Evolutionary conservation across 2,329 filamentous ascomycete genomes (phyloP).

Genomic region (Stagonosporopsis vannaccii): DNA sequence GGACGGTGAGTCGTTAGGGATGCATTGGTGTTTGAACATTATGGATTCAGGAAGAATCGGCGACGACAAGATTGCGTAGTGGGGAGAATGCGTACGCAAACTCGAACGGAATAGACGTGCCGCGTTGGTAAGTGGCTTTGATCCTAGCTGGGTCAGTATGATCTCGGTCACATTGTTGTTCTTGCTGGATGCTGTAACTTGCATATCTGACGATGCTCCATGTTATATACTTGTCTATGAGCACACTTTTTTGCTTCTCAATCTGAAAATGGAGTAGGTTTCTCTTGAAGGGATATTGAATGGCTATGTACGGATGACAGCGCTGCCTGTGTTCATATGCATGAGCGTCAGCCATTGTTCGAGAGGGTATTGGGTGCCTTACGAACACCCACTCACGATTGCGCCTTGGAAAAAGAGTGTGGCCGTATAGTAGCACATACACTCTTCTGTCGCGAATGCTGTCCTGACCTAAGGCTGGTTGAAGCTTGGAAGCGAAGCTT

Average conservation of each 20-base stretch:
- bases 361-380: no score
- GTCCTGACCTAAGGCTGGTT: no score
- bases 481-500: no score
- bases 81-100: neutral
- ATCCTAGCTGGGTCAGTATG: neutral
- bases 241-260: neutral
- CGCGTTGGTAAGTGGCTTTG: neutral
- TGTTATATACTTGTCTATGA: neutral
- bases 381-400: no score
- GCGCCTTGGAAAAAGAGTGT: no score
- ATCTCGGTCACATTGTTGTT: no score
- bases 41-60: neutral
- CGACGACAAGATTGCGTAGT: slow-evolving; percentile 1
- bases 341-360: no score
- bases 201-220: neutral
- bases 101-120: neutral
- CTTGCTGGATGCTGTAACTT: neutral
- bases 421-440: no score
- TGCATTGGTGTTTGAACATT: neutral
- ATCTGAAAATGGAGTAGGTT: neutral
- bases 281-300: no score
- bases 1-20: neutral
- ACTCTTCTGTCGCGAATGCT: no score
- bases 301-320: neutral
- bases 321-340: neutral